A percentile compares a stretch with the other conserved stretches of the same genome.
Conservation (phyloP, 2,329 filamentous ascomycete species). For the Colletotrichum kahawae region DNA sequence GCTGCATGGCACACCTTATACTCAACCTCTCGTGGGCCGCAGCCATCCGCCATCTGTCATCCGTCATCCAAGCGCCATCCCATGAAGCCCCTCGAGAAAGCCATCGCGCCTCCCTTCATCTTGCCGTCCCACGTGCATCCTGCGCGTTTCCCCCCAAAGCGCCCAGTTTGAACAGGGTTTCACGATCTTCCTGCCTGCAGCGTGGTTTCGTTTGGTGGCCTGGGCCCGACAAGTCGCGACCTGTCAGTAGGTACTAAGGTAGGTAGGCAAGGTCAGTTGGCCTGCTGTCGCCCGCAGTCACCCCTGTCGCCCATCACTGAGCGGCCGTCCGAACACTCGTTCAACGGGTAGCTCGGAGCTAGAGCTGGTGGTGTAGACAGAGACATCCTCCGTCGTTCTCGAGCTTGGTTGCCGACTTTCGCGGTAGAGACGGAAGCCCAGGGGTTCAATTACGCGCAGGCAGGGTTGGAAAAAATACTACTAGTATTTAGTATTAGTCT, state of each 20-base stretch:
- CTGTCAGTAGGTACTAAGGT: neutral
- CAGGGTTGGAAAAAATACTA: too few relatives aligned
- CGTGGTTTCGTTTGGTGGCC: conserved; percentile 2
- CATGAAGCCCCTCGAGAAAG: neutral
- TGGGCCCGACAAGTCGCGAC: neutral
- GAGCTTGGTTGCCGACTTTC: neutral
- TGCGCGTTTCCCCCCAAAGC: neutral
- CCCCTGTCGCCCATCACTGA: conserved; percentile 9
- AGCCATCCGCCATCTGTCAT: neutral
- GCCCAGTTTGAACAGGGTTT: conserved; percentile 19
- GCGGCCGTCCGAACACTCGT: conserved; percentile 11
- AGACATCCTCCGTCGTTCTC: neutral
- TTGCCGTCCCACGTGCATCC: neutral
- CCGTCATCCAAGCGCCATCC: conserved; percentile 15
- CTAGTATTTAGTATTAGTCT: too few relatives aligned
- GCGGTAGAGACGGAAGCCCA: neutral
- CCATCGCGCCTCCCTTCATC: neutral
- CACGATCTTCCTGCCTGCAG: conserved; percentile 13
- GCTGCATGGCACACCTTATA: conserved; percentile 15
- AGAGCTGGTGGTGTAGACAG: neutral
- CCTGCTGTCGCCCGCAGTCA: neutral
- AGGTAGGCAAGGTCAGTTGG: neutral
- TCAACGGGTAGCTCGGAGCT: neutral
- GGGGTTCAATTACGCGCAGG: neutral
- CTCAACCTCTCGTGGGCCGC: neutral